phyloP scores from a whole-genome alignment of 371 early-diverging fungal genomes.

The Rhizopus delemar region DNA sequence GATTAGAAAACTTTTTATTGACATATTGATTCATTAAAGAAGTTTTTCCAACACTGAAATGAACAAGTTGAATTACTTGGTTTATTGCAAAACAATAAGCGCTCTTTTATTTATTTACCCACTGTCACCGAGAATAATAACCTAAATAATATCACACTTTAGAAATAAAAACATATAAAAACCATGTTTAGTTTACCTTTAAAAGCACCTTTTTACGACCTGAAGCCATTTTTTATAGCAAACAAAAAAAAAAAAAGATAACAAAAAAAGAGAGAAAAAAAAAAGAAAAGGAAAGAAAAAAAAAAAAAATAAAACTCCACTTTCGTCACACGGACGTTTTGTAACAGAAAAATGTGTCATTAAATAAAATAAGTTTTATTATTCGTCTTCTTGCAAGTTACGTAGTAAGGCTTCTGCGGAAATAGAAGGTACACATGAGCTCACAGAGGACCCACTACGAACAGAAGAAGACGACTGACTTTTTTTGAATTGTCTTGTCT shows the following conservation, averaged over 20 bases:
- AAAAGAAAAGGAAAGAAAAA: neutral
- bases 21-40: constrained; percentile 99
- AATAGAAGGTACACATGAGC: constrained; percentile 9
- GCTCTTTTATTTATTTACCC: constrained; percentile 55
- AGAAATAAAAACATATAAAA: too few relatives aligned
- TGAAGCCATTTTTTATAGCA: constrained; percentile 22
- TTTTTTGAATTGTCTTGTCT: neutral
- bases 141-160: constrained; percentile 41
- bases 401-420: constrained; percentile 28
- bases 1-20: constrained; percentile 94
- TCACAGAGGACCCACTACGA: neutral
- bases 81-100: neutral
- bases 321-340: constrained; percentile 2
- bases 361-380: neutral
- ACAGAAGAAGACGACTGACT: neutral
- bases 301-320: constrained; percentile 8
- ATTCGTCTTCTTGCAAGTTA: constrained; percentile 24
- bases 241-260: neutral
- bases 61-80: neutral
- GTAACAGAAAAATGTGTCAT: too few relatives aligned
- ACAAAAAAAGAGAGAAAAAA: neutral
- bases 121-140: constrained; percentile 87
- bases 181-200: constrained; percentile 39
- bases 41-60: constrained; percentile 87
- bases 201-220: constrained; percentile 62